Base-by-base conservation (phyloP, 768 basidiomycete species). In the Leccinum olivaceopallidum region DNA sequence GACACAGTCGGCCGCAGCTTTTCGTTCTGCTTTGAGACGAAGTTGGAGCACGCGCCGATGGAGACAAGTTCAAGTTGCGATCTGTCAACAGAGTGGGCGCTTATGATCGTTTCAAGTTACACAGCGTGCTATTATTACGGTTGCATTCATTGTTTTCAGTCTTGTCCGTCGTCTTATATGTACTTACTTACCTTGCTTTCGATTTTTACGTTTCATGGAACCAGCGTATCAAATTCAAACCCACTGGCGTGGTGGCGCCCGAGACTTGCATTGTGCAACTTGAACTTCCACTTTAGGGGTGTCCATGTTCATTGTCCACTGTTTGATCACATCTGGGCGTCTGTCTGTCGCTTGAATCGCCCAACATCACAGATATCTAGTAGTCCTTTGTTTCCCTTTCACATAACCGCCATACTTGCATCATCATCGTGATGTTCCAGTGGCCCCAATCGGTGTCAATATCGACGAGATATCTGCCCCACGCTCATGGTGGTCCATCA, bases 21-120 rank as follows among this genome's bases (percentile, higher is more conserved):
- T 79, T 44, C 79, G 74, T 6, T 80, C 75, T 4, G 80, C 75
- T 60, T 79, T 76, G 16, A 91, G 76, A 71, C 22, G 72, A 10
- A 7, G 28, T 67, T 39, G 69, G 53, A 34, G 67, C 69, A 26
- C 73, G 73, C 30, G 30, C 30, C 5, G 69, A 54, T 7, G 72
- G 69, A 4, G 71, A 57, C 49, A 30, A 30, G 30, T 69, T 69
- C 49, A 30, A 30, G 30, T 69, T 69, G 32, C 60, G 68, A 24
- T 74, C 64, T 10, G 60, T 57, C 4, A 67, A 56, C 9, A 60
- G 66, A 30, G 73, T 30, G 68, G 62, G 74, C 64, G 39, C 39
- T 37, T 16, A 37, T 37, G 36, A 37, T 37, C 36, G 36, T 37
- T 16, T 5, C 26, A 30, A 9, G 30, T 4, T 3, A 18, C 34